Evolutionary conservation across 257 asterid species (phyloP).

Genomic region (Lycium ferocissimum): DNA sequence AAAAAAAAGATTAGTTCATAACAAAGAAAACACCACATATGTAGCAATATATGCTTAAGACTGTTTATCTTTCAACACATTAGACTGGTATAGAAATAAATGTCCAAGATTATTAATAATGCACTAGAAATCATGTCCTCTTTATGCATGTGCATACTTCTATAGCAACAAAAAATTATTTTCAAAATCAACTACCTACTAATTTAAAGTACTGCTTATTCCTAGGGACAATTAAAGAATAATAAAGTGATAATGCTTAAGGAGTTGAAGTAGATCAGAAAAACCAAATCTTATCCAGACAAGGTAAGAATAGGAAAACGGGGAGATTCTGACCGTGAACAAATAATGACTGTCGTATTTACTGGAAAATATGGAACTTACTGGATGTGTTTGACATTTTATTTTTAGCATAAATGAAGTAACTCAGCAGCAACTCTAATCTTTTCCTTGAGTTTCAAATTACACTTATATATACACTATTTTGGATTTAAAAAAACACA

Average conservation of each 20-base stretch:
- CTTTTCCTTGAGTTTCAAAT: not conserved
- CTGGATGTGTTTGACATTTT: not conserved
- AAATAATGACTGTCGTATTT: not conserved
- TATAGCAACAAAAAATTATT: no score
- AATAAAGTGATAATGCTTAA: not conserved
- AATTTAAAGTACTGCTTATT: not conserved
- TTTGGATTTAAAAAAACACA: not conserved
- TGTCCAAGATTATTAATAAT: no score
- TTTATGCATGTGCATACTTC: no score
- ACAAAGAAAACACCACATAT: no score
- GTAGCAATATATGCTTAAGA: no score
- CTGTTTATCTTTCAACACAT: no score
- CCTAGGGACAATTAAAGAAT: not conserved
- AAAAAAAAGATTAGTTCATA: no score
- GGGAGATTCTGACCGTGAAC: not conserved
- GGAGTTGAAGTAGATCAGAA: not conserved
- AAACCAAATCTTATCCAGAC: not conserved
- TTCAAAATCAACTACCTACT: not conserved
- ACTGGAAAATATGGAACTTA: not conserved
- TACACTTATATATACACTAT: not conserved
- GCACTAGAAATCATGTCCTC: no score
- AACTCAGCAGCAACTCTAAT: not conserved
- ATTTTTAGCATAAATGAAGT: not conserved
- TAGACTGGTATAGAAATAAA: no score
- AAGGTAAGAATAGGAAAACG: not conserved